Evolutionary conservation across 495 filamentous ascomycete genomes (phyloP).

Genomic region (Pyronema omphalodes): DNA sequence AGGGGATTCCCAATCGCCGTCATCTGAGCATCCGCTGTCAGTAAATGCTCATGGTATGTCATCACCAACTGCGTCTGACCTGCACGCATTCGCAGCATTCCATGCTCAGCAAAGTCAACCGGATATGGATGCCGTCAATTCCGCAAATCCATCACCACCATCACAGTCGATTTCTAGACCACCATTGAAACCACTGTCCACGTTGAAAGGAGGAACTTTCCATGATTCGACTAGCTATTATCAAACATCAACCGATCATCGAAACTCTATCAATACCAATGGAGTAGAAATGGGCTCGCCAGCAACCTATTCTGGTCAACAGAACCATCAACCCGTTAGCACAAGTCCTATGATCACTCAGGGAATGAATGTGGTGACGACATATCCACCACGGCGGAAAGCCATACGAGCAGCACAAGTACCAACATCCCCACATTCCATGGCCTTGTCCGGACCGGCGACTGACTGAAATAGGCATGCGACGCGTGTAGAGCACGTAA

Average conservation of each 20-base stretch:
- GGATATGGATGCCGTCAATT: background rate
- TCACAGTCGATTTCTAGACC: background rate
- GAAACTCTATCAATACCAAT: background rate
- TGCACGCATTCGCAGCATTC: background rate
- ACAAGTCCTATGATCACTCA: background rate
- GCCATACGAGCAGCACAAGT: constrained; percentile 25
- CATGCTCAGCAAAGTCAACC: background rate
- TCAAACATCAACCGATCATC: background rate
- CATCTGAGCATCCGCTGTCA: constrained; percentile 1
- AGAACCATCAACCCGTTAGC: background rate
- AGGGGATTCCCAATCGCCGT: background rate
- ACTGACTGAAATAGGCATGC: constrained; percentile 31
- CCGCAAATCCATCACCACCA: background rate
- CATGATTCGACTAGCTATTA: background rate
- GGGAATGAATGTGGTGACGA: constrained; percentile 15
- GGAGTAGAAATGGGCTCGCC: constrained; percentile 1
- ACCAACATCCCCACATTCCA: constrained; percentile 7
- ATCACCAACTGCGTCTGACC: background rate
- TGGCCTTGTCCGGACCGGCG: background rate
- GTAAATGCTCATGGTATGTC: constrained; percentile 2
- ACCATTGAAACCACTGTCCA: constrained; percentile 1
- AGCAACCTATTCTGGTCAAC: background rate
- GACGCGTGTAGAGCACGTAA: constrained; percentile 43
- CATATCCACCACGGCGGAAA: constrained; percentile 24
- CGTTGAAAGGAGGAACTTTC: background rate